Conservation (phyloP, 371 early-diverging fungal genomes). For the Zychaea mexicana region DNA sequence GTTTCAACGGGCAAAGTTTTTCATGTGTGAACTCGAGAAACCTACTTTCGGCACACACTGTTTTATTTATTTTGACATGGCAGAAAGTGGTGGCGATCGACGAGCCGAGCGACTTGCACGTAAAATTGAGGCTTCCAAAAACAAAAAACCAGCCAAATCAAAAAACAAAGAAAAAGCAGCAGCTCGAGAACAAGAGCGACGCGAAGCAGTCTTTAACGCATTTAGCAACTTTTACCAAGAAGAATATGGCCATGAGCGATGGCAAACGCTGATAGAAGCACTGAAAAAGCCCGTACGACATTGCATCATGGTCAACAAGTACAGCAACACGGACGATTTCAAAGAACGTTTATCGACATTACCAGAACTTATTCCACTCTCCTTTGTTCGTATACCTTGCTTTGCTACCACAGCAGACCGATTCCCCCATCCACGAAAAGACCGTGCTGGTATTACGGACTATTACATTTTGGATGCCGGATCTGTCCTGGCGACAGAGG, state of each 20-base stretch:
- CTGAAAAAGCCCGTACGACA: slow-evolving; percentile 47
- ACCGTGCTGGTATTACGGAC: slow-evolving; percentile 30
- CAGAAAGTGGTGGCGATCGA: background rate
- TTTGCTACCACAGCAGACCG: slow-evolving; percentile 32
- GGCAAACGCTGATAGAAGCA: slow-evolving; percentile 47
- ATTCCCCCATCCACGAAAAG: slow-evolving; percentile 43
- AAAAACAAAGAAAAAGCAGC: slow-evolving; percentile 43
- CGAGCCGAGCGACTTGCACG: background rate
- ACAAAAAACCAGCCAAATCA: slow-evolving; percentile 10
- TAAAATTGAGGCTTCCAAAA: background rate
- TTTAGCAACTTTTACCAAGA: slow-evolving; percentile 48
- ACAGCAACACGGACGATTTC: slow-evolving; percentile 24
- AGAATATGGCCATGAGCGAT: slow-evolving; percentile 56
- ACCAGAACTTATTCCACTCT: slow-evolving; percentile 20
- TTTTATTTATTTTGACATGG: slow-evolving; percentile 1
- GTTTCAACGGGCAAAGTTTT: too few relatives aligned
- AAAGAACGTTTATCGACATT: background rate
- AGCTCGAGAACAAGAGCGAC: slow-evolving; percentile 33
- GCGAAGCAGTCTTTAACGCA: slow-evolving; percentile 29
- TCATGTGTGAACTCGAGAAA: too few relatives aligned
- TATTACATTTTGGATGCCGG: slow-evolving; percentile 72
- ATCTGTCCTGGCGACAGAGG: slow-evolving; percentile 64
- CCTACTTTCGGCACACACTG: background rate
- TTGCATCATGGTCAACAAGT: slow-evolving; percentile 57
- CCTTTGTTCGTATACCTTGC: slow-evolving; percentile 41